Conservation (phyloP, 2,329 filamentous ascomycete species). For the Thelonectria rubi region DNA sequence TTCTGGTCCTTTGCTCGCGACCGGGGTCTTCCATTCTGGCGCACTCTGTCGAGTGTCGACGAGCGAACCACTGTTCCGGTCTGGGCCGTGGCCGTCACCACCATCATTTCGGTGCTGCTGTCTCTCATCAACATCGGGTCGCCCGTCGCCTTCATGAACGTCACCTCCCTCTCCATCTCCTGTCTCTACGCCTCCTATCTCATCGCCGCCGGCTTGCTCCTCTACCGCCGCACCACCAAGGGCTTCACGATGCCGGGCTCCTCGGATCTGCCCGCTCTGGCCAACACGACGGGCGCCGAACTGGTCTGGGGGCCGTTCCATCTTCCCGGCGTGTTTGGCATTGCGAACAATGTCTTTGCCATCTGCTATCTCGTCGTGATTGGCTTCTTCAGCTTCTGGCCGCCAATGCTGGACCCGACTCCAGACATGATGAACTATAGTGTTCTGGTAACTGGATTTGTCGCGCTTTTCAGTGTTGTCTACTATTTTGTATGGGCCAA, state of each 20-base stretch:
- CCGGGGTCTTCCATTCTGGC: constrained; percentile 45
- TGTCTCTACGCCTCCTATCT: constrained; percentile 46
- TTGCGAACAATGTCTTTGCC: constrained; percentile 63
- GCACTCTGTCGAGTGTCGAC: constrained; percentile 40
- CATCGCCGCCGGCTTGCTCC: constrained; percentile 40
- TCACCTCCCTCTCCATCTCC: constrained; percentile 45
- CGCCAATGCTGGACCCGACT: constrained; percentile 42
- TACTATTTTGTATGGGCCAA: constrained; percentile 56
- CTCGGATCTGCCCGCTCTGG: constrained; percentile 39
- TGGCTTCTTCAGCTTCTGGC: constrained; percentile 67
- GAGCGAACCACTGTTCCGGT: constrained; percentile 42
- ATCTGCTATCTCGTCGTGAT: constrained; percentile 63
- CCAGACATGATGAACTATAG: constrained; percentile 58
- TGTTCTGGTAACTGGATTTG: constrained; percentile 53
- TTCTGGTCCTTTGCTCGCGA: constrained; percentile 62
- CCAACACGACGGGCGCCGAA: constrained; percentile 42
- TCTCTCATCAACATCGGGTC: constrained; percentile 48
- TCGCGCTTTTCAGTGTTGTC: constrained; percentile 55
- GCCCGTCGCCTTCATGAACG: constrained; percentile 42
- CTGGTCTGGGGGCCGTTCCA: constrained; percentile 65
- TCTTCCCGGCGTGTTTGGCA: constrained; percentile 59
- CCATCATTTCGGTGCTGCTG: constrained; percentile 42
- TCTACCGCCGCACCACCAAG: constrained; percentile 43
- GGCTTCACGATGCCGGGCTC: constrained; percentile 41
- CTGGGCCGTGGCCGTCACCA: constrained; percentile 41